phyloP scores from a whole-genome alignment of 805 yeast species.

The Huiozyma sinensis region DNA sequence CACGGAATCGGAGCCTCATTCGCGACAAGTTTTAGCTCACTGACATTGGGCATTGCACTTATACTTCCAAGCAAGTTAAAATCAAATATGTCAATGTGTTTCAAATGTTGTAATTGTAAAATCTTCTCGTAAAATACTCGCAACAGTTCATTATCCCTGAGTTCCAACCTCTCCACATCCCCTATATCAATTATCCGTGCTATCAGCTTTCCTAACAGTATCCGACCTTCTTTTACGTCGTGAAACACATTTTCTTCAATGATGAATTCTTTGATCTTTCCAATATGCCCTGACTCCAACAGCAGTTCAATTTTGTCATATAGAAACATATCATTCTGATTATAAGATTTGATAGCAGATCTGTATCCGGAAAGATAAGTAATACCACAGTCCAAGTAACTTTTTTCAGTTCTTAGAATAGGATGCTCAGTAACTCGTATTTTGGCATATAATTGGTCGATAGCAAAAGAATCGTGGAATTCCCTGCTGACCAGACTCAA shows the following conservation, averaged over 20 bases:
- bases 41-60: not conserved
- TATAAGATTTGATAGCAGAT: slow-evolving; percentile 26
- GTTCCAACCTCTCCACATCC: slow-evolving; percentile 15
- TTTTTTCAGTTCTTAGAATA: slow-evolving; percentile 16
- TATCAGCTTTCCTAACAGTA: slow-evolving; percentile 10
- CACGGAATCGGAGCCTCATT: not conserved
- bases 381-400: slow-evolving; percentile 28
- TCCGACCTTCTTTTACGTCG: slow-evolving; percentile 14
- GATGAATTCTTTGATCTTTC: slow-evolving; percentile 27
- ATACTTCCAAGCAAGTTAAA: not conserved
- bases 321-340: slow-evolving; percentile 30
- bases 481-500: slow-evolving; percentile 27
- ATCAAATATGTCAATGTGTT: slow-evolving; percentile 7
- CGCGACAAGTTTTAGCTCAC: not conserved
- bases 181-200: slow-evolving; percentile 14
- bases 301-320: slow-evolving; percentile 33
- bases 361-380: slow-evolving; percentile 33
- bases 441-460: slow-evolving; percentile 27
- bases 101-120: slow-evolving; percentile 6
- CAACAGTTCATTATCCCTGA: slow-evolving; percentile 12
- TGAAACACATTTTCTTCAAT: slow-evolving; percentile 26
- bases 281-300: slow-evolving; percentile 27
- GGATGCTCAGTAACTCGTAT: slow-evolving; percentile 31
- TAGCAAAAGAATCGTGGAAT: slow-evolving; percentile 23
- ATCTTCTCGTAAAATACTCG: slow-evolving; percentile 7